These are phyloP conservation scores for Anisodus tanguticus DNA, from an alignment of 257 asterid genomes.

Conservation along the genomic window DNA sequence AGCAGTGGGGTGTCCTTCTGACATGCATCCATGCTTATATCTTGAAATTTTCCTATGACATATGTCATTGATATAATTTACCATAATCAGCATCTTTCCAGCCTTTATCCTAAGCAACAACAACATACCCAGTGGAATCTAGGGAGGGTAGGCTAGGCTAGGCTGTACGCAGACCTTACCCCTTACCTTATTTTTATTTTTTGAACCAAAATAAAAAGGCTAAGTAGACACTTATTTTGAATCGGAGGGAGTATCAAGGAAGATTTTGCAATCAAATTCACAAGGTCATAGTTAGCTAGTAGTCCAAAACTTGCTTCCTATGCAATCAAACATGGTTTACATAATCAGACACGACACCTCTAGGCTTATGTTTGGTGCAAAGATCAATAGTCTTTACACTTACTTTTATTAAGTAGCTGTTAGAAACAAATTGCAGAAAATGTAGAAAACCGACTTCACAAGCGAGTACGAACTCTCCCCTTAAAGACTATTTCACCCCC, in stretches of 20 bases:
- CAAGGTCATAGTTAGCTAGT: background rate
- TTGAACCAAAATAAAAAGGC: too few species aligned
- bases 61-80: background rate
- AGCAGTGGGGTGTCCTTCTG: background rate
- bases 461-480: too few species aligned
- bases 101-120: background rate
- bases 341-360: background rate
- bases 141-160: too few species aligned
- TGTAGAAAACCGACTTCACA: too few species aligned
- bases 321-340: conserved; percentile 15
- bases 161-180: too few species aligned
- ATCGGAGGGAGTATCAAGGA: background rate
- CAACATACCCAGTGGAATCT: too few species aligned
- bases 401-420: background rate
- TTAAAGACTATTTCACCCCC: too few species aligned
- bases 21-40: conserved; percentile 2
- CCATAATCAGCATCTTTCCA: conserved; percentile 15
- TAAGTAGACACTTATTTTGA: too few species aligned
- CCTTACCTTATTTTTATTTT: too few species aligned
- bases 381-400: background rate
- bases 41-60: background rate
- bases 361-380: conserved; percentile 20
- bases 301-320: background rate
- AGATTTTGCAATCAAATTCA: background rate
- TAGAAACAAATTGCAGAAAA: too few species aligned